These are phyloP conservation scores for Candida koratica DNA, from an alignment of 805 yeast genomes.

Conservation along the genomic window DNA sequence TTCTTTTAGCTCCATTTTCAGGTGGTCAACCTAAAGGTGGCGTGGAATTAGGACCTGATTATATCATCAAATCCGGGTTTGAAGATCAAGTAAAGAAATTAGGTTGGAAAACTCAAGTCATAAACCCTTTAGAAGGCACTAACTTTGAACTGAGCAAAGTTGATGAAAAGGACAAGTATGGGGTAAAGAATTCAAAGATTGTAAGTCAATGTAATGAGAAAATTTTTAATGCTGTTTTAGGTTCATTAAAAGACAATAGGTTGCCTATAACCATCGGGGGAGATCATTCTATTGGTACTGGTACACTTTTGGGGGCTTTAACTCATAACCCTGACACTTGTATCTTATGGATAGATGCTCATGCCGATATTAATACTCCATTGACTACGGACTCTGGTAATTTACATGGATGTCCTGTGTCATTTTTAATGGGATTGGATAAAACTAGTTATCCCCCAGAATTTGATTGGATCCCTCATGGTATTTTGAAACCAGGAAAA, in stretches of 20 bases:
- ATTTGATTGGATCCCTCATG: conserved; percentile 71
- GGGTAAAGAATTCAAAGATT: conserved; percentile 68
- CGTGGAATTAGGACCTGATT: conserved; percentile 91
- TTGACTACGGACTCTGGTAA: conserved; percentile 81
- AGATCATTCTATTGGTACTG: conserved; percentile 94
- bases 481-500: conserved; percentile 58
- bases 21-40: conserved; percentile 96
- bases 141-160: conserved; percentile 43
- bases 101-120: conserved; percentile 64
- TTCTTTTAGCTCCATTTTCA: conserved; percentile 86
- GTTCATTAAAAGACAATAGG: conserved; percentile 42
- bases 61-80: conserved; percentile 69
- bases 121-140: conserved; percentile 50
- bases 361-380: conserved; percentile 94
- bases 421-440: conserved; percentile 83
- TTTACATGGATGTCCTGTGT: conserved; percentile 94
- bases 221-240: conserved; percentile 58
- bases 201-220: conserved; percentile 70
- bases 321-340: conserved; percentile 82
- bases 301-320: conserved; percentile 82
- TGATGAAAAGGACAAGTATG: conserved; percentile 43
- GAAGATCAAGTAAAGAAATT: conserved; percentile 55
- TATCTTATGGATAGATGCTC: conserved; percentile 95
- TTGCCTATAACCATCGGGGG: conserved; percentile 91
- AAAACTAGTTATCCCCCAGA: conserved; percentile 63